Evolutionary conservation across 2,329 filamentous ascomycete species (phyloP), one percentile per base, ranked within the genome.

Genomic region (Pestalotiopsis sp.): DNA sequence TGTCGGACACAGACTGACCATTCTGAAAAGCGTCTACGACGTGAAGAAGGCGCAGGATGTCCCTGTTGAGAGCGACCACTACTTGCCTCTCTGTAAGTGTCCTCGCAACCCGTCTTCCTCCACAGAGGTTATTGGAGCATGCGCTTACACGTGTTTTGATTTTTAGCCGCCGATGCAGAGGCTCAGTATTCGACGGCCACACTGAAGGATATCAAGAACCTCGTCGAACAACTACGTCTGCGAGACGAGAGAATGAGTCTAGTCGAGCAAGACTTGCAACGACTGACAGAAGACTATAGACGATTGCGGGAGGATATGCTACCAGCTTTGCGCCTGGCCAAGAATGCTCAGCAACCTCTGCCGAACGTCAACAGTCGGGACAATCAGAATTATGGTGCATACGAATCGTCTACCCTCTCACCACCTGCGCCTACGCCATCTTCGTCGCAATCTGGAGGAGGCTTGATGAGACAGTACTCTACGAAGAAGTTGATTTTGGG

Each of bases 11-110:
- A 91, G 96, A 70, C 86, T 99, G 75, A 97, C 94, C 25, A 97
- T 99, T 68, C 87, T 99, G 69, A 98, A 98, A 83, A 95, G 91
- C 75, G 94, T 98, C 67, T 98, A 98, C 82, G 95, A 98, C 77
- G 91, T 96, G 77, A 99, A 99, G 83, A 92, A 95, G 79, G 94
- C 94, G 72, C 95, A 98, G 77, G 94, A 97, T 75, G 89, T 98
- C 70, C 92, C 93, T 17, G 88, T 98, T 75, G 95, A 98, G 77
- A 91, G 92, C 70, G 95, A 98, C 76, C 93, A 98, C 80, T 99
- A 98, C 79, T 88, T 98, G 65, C 96, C 96, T 49, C 85, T 96
- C 64, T 96, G 95, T 97, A 91, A 75, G 92, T 85, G 17, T 57
- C 66, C 39, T 39, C 23, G 17, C 7, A 7, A 9, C 20, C 17